Percentiles rank a stretch among this genome's conserved stretches.
Evolutionary conservation across 257 asterid genomes (phyloP).

Genomic region (Petunia secreta): DNA sequence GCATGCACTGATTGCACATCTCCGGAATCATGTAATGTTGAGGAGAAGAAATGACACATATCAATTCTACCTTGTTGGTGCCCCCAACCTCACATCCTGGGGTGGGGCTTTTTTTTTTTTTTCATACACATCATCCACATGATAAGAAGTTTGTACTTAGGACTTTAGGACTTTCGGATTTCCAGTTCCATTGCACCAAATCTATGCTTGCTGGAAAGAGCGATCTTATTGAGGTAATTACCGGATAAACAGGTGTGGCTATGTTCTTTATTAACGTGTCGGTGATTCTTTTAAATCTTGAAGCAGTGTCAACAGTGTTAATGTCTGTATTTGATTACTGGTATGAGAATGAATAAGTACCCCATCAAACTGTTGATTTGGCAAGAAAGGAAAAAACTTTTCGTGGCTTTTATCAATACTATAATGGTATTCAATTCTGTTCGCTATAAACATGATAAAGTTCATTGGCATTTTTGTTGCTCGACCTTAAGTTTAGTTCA

Average conservation of each 20-base stretch:
- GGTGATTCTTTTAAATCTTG: neutral
- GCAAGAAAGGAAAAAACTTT: neutral
- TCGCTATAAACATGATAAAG: neutral
- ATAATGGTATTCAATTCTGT: neutral
- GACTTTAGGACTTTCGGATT: neutral
- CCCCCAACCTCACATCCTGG: neutral
- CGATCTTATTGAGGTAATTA: neutral
- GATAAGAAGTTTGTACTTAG: slow-evolving; percentile 2
- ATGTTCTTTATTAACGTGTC: neutral
- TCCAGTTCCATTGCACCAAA: neutral
- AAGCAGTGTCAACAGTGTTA: neutral
- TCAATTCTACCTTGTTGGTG: slow-evolving; percentile 27
- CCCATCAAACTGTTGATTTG: neutral
- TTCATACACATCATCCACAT: neutral
- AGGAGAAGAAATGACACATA: slow-evolving; percentile 41
- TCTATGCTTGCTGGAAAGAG: neutral
- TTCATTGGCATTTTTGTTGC: neutral
- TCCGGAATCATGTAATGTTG: slow-evolving; percentile 41
- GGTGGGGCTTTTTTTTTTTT: neutral
- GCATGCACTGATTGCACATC: slow-evolving; percentile 49
- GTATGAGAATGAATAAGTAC: neutral
- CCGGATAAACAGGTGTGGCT: neutral
- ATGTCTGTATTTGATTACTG: neutral
- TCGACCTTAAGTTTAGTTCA: neutral
- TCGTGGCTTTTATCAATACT: neutral